These are phyloP conservation scores for Spathaspora hagerdaliae DNA, from an alignment of 805 yeast species.

Conservation along the genomic window DNA sequence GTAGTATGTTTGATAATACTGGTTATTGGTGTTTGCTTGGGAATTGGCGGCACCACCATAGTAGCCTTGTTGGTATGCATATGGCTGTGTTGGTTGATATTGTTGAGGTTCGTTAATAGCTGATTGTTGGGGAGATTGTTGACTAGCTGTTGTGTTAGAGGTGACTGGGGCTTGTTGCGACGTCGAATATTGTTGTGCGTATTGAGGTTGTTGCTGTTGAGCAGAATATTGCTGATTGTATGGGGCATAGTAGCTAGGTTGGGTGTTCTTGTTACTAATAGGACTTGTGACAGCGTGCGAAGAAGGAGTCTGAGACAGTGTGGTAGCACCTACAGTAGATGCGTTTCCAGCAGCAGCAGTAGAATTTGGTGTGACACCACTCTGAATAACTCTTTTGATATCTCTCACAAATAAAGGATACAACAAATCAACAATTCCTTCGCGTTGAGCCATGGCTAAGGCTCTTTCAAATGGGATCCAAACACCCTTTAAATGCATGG, in stretches of 20 bases:
- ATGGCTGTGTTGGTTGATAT: background rate
- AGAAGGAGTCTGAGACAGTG: background rate
- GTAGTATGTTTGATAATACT: constrained; percentile 5
- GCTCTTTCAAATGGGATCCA: constrained; percentile 90
- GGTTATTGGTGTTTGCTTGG: background rate
- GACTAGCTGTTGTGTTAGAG: background rate
- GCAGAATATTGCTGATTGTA: constrained; percentile 6
- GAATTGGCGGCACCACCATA: background rate
- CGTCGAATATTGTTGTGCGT: constrained; percentile 1
- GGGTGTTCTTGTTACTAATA: background rate
- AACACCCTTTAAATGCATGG: constrained; percentile 85
- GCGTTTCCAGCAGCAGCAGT: background rate
- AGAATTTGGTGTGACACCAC: constrained; percentile 38
- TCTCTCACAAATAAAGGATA: constrained; percentile 73
- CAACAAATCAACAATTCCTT: constrained; percentile 63
- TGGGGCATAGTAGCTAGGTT: constrained; percentile 4
- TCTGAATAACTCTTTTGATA: constrained; percentile 53
- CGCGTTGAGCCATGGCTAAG: constrained; percentile 73
- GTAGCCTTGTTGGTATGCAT: background rate
- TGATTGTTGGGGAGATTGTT: constrained; percentile 1
- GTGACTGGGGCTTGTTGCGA: background rate
- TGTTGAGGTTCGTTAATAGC: background rate
- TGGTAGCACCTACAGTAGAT: background rate
- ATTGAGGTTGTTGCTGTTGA: constrained; percentile 2
- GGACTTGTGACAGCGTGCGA: background rate